Evolutionary conservation across 345 rosid species (phyloP), one percentile per base, ranked within the genome.

Genomic region (Citrus medica): DNA sequence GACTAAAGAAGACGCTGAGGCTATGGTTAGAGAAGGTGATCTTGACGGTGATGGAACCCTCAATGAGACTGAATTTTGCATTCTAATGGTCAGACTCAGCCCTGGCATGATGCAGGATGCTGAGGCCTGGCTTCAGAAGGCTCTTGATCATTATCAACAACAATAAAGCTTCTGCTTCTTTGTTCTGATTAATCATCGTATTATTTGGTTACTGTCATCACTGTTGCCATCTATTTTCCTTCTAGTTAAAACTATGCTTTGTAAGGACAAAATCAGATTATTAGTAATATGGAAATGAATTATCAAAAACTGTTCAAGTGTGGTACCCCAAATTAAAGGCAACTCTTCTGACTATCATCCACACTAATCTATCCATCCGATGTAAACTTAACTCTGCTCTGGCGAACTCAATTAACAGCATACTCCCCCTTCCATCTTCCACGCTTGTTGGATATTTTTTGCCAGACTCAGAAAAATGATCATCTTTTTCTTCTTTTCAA

Each of bases 91-190:
- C 12, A 86, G 96, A 82, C 92, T 95, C 53, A 93, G 99, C 79
- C 98, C 98, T 4, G 93, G 84, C 55, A 88, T 92, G 92, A 93
- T 95, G 97, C 78, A 86, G 67, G 91, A 93, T 69, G 96, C 99
- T 0, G 90, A 92, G 79, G 28, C 80, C 0, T 95, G 97, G 97
- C 90, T 92, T 2, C 77, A 89, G 79, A 92, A 90, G 86, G 98
- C 97, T 0, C 82, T 95, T 24, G 84, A 83, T 30, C 89, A 91
- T n/a, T n/a, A n/a, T 46, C 51, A 46, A 46, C 51, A 46, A 12
- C 17, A 46, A 46, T 46, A 46, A 46, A 13, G 58, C 85, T 9
- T 81, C 88, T 2, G 16, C 68, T 55, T 67, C 73, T 16, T 48
- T 21, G 6, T 12, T 64, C 7, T 19, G 12, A 46, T 46, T 24